These are phyloP conservation scores for Lactuca saligna DNA, from an alignment of 129 eudicot species.

Conservation along the genomic window DNA sequence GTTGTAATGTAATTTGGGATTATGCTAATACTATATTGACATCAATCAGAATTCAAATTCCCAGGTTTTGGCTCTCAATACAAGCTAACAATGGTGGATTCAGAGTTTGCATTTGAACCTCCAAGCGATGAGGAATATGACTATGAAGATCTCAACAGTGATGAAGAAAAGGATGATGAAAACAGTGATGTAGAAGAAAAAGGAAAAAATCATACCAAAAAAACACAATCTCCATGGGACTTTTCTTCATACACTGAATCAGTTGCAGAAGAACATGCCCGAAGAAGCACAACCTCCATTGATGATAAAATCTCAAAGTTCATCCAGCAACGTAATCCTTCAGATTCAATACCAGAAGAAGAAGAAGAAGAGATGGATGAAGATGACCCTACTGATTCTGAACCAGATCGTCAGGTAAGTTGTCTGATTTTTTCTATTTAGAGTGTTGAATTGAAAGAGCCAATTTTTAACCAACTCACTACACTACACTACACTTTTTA, in stretches of 20 bases:
- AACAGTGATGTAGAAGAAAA: slow-evolving; percentile 34
- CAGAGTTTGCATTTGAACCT: slow-evolving; percentile 60
- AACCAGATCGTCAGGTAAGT: slow-evolving; percentile 61
- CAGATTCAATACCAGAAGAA: slow-evolving; percentile 18
- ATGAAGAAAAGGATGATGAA: slow-evolving; percentile 27
- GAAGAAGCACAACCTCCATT: slow-evolving; percentile 83
- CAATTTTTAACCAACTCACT: not conserved
- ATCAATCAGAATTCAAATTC: too few species aligned
- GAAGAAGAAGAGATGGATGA: slow-evolving; percentile 30
- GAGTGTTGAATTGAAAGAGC: not conserved
- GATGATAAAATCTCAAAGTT: slow-evolving; percentile 70
- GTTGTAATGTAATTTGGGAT: not conserved
- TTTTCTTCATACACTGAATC: slow-evolving; percentile 79
- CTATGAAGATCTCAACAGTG: slow-evolving; percentile 27
- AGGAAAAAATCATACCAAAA: slow-evolving; percentile 23
- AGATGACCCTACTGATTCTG: slow-evolving; percentile 48
- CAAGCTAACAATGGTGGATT: slow-evolving; percentile 25
- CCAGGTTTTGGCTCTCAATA: not conserved
- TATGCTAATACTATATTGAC: too few species aligned
- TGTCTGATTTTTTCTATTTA: not conserved
- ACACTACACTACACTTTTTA: slow-evolving; percentile 19
- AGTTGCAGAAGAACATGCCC: slow-evolving; percentile 80
- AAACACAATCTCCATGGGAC: slow-evolving; percentile 91
- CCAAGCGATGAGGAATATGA: slow-evolving; percentile 91
- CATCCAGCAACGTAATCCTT: slow-evolving; percentile 30